Base-by-base conservation (phyloP, 2,329 filamentous ascomycete genomes). In the Fusarium sp. region DNA sequence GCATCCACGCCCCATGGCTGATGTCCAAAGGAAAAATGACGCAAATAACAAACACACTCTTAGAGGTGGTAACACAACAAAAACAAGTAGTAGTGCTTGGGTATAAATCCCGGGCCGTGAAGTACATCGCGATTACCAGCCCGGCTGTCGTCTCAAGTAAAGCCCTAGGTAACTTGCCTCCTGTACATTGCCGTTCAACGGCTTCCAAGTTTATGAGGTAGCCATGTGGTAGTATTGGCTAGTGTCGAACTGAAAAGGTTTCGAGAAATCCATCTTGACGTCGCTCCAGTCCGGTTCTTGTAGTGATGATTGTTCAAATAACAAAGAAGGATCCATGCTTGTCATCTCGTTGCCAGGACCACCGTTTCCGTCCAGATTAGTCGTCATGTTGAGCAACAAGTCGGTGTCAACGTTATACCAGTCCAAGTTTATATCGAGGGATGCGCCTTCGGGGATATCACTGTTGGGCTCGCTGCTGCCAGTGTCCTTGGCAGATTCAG, bases 401-500 rank as follows among this genome's bases (percentile, higher is more conserved):
- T 84, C 83, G 4, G 78, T 75, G 39, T 85, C 79, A 32, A 82
- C 78, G 13, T 81, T 79, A 44, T 80, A 79, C 84, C 84, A 88
- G 46, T 80, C 77, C 27, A 85, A 73, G 32, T 83, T 84, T 49
- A 88, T 83, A 43, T 89, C 87, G 15, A 88, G 78, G 17, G 78
- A 75, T 5, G 83, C 81, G 7, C 80, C 81, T 57, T 90, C 88
- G 4, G 86, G 83, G 19, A 89, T 84, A 68, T 90, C 88, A 71
- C 87, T 89, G 63, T 84, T 89, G 11, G 86, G 85, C 70, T 90
- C 87, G 40, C 87, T 88, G 10, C 80, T 76, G 6, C 85, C 83
- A 68, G 83, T 84, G 57, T 90, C 87, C 74, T 89, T 88, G 75
- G 82, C 86, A 3, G 87, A 90, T 68, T 89, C 88, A 1, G 88